Conservation (phyloP, 2,329 filamentous ascomycete genomes). For the Penicillium rolfsii region DNA sequence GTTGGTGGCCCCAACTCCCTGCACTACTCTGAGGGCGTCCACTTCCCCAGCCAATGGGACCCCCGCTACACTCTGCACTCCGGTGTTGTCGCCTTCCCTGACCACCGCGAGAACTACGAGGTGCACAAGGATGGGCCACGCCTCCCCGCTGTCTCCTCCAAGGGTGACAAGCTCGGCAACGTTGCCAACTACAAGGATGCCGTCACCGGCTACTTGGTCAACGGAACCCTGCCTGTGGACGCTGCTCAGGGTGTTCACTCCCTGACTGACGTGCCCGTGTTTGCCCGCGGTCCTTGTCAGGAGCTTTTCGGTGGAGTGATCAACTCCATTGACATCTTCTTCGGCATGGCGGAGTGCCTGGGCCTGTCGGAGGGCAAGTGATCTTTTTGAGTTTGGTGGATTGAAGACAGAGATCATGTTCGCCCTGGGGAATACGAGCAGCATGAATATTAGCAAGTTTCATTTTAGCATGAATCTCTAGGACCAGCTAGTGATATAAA, state of each 20-base stretch:
- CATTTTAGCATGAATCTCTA: neutral
- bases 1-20: conserved; percentile 61
- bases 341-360: conserved; percentile 45
- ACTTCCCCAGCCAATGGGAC: conserved; percentile 84
- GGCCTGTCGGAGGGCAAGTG: conserved; percentile 34
- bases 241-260: conserved; percentile 74
- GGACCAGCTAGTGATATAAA: neutral
- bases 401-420: neutral
- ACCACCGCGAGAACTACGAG: conserved; percentile 75
- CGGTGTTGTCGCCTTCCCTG: conserved; percentile 72
- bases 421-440: neutral
- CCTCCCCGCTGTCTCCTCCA: conserved; percentile 59
- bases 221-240: conserved; percentile 70
- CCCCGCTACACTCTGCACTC: conserved; percentile 79
- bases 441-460: neutral
- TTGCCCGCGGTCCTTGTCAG: conserved; percentile 77
- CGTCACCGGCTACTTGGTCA: conserved; percentile 69
- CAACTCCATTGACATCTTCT: conserved; percentile 48
- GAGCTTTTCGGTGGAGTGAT: conserved; percentile 65
- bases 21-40: conserved; percentile 69
- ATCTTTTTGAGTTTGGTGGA: neutral
- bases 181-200: conserved; percentile 71
- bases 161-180: conserved; percentile 60
- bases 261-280: conserved; percentile 77
- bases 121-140: conserved; percentile 70